These are phyloP conservation scores for Cercospora sp. DNA, from an alignment of 2,329 filamentous ascomycete genomes.

Conservation along the genomic window DNA sequence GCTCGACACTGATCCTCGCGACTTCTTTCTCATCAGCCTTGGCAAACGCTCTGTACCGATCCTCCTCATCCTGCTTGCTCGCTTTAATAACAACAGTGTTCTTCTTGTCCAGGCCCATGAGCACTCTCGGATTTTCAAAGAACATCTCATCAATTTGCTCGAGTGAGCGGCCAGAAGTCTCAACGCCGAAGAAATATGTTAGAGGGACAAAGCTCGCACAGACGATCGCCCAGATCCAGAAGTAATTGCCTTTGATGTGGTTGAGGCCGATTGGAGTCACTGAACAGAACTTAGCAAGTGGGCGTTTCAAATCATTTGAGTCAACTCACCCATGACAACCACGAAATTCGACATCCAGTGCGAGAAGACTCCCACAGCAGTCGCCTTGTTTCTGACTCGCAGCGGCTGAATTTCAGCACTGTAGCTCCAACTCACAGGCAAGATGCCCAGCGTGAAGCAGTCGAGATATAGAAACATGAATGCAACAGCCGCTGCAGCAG, in stretches of 20 bases:
- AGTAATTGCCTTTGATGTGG: slow-evolving; percentile 51
- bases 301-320: not conserved
- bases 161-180: slow-evolving; percentile 33
- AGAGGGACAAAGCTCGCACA: slow-evolving; percentile 53
- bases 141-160: slow-evolving; percentile 37
- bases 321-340: slow-evolving; percentile 34
- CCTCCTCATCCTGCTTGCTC: slow-evolving; percentile 29
- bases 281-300: not conserved
- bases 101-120: slow-evolving; percentile 39
- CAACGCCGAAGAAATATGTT: slow-evolving; percentile 43
- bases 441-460: slow-evolving; percentile 54
- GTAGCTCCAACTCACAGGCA: slow-evolving; percentile 45
- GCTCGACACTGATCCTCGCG: slow-evolving; percentile 12
- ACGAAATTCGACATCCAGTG: slow-evolving; percentile 54
- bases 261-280: slow-evolving; percentile 31
- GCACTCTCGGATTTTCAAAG: slow-evolving; percentile 35
- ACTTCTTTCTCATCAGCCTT: slow-evolving; percentile 21
- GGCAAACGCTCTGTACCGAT: slow-evolving; percentile 23
- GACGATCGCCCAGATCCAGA: slow-evolving; percentile 56
- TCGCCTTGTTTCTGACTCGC: slow-evolving; percentile 51
- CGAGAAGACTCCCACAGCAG: slow-evolving; percentile 50
- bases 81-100: slow-evolving; percentile 26
- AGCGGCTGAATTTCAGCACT: slow-evolving; percentile 53
- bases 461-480: slow-evolving; percentile 55
- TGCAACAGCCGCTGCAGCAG: slow-evolving; percentile 38